These are phyloP conservation scores for Hondaea fermentalgiana DNA, from an alignment of 108 stramenopile species.

Conservation along the genomic window DNA sequence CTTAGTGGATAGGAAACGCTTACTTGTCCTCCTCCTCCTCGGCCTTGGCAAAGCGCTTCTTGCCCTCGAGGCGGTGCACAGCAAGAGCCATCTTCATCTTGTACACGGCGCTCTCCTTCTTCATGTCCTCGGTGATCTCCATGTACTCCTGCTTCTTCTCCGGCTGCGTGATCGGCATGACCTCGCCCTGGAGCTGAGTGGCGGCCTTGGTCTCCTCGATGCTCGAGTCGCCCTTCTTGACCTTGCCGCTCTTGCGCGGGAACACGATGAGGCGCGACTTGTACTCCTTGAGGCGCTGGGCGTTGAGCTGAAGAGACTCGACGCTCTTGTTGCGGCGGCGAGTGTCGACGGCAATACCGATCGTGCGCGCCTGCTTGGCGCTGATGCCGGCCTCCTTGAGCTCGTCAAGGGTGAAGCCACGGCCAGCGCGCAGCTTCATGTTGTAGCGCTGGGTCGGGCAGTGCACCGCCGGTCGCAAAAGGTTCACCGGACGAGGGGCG, in stretches of 20 bases:
- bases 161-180: conserved; percentile 66
- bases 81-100: conserved; percentile 41
- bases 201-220: conserved; percentile 59
- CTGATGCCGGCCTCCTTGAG: conserved; percentile 83
- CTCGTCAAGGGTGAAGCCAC: conserved; percentile 91
- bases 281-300: conserved; percentile 90
- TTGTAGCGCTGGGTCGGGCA: conserved; percentile 91
- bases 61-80: neutral
- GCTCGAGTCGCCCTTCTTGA: conserved; percentile 61
- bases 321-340: conserved; percentile 78
- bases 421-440: conserved; percentile 83
- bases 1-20: no score
- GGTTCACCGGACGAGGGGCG: conserved; percentile 80
- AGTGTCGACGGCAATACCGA: conserved; percentile 92
- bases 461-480: conserved; percentile 84
- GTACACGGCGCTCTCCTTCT: conserved; percentile 63
- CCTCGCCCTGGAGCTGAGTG: conserved; percentile 55
- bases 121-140: conserved; percentile 67
- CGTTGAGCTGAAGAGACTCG: conserved; percentile 73
- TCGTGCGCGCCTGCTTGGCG: conserved; percentile 71
- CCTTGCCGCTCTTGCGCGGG: conserved; percentile 69
- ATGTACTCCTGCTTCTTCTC: conserved; percentile 61
- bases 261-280: conserved; percentile 82
- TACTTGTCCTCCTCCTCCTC: neutral
- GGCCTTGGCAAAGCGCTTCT: neutral